These are phyloP conservation scores for Coemansia nantahalensis DNA, from an alignment of 192 early-diverging fungal genomes.

Conservation along the genomic window DNA sequence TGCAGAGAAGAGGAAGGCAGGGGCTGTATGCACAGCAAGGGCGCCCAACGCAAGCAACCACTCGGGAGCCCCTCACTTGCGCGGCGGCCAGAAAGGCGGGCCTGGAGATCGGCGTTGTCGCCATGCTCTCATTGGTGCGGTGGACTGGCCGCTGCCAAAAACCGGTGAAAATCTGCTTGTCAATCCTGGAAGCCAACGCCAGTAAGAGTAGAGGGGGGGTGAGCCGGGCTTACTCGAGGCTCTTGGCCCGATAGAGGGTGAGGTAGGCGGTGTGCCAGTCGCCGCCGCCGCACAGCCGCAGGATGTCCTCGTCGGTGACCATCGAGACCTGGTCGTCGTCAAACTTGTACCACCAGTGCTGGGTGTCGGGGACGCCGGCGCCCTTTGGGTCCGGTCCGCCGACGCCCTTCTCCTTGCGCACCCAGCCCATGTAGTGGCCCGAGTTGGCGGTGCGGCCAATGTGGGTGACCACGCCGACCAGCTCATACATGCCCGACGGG, in stretches of 20 bases:
- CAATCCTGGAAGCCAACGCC: no score
- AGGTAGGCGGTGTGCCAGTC: constrained; percentile 88
- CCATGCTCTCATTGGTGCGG: no score
- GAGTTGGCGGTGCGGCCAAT: constrained; percentile 91
- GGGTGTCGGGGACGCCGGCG: constrained; percentile 25
- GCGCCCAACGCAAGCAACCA: no score
- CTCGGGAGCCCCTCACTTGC: no score
- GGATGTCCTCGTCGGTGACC: constrained; percentile 81
- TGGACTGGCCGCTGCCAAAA: no score
- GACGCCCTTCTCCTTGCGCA: constrained; percentile 64
- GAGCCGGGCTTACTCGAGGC: constrained; percentile 32
- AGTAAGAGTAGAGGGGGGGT: not conserved
- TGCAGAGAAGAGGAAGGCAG: no score
- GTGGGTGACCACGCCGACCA: constrained; percentile 93
- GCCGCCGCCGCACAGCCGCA: constrained; percentile 88
- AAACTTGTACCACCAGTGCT: constrained; percentile 85
- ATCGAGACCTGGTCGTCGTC: constrained; percentile 94
- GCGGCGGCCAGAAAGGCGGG: no score
- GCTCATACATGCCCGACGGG: constrained; percentile 86
- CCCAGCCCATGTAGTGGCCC: constrained; percentile 96
- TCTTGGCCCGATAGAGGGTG: constrained; percentile 80
- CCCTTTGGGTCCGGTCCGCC: constrained; percentile 47
- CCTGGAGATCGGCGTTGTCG: no score
- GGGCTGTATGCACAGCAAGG: no score
- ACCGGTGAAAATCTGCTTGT: no score